Percentiles rank a stretch among this genome's conserved stretches.
Evolutionary conservation across 495 filamentous ascomycete genomes (phyloP).

Genomic region (Articulospora tetracladia): DNA sequence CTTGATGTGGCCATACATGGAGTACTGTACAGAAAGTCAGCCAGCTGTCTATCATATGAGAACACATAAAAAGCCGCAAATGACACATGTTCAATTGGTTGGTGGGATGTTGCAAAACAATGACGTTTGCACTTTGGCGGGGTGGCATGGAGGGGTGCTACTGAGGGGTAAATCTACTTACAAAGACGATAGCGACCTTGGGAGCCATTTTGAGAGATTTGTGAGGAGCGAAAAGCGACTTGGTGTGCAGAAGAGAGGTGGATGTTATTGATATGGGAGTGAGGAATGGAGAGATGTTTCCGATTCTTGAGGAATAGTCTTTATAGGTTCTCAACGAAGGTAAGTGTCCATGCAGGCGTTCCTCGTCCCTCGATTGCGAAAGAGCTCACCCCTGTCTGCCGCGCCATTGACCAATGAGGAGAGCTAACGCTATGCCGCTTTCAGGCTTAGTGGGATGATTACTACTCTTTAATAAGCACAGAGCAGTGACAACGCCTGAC

Average conservation of each 20-base stretch:
- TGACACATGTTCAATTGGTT: background rate
- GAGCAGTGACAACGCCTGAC: slow-evolving; percentile 1
- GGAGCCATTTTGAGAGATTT: slow-evolving; percentile 25
- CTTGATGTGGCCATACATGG: slow-evolving; percentile 82
- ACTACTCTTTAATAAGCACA: slow-evolving; percentile 5
- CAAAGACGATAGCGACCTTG: slow-evolving; percentile 30
- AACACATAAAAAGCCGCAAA: no score
- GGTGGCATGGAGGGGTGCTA: slow-evolving; percentile 1
- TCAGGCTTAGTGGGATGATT: background rate
- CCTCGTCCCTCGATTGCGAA: background rate
- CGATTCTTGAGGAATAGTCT: background rate
- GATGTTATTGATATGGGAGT: background rate
- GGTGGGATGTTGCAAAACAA: background rate
- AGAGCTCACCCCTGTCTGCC: background rate
- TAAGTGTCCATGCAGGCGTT: background rate
- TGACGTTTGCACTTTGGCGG: background rate
- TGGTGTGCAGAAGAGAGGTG: background rate
- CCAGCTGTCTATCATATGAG: no score
- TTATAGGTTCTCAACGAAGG: background rate
- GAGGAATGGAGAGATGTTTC: background rate
- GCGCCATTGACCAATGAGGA: background rate
- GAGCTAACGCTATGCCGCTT: background rate
- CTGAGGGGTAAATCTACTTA: slow-evolving; percentile 22
- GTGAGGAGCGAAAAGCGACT: background rate
- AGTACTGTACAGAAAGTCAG: slow-evolving; percentile 60